Conservation (phyloP, 371 early-diverging fungal genomes). For the Scutellospora calospora region DNA sequence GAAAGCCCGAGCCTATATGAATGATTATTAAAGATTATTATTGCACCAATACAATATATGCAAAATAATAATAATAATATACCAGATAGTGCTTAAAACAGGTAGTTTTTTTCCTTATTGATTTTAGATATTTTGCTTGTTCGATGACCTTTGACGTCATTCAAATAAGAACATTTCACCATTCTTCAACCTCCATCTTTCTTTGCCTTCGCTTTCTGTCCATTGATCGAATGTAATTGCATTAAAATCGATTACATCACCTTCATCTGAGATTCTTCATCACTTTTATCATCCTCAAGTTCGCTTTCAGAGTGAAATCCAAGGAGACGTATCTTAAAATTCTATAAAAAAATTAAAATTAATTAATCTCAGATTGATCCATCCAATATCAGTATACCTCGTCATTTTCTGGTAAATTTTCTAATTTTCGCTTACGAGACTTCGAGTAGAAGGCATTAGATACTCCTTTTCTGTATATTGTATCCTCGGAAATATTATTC, state of each 20-base stretch:
- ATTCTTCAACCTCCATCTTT: constrained; percentile 21
- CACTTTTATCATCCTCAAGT: constrained; percentile 23
- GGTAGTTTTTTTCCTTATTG: constrained; percentile 31
- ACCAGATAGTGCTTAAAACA: constrained; percentile 23
- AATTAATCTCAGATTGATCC: too few species aligned
- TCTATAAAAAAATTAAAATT: constrained; percentile 15
- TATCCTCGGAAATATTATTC: too few species aligned
- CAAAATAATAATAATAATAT: constrained; percentile 35
- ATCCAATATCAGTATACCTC: background rate
- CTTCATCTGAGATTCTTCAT: constrained; percentile 17
- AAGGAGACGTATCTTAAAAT: constrained; percentile 32
- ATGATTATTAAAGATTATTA: constrained; percentile 22
- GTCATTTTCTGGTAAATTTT: too few species aligned
- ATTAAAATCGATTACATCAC: constrained; percentile 10
- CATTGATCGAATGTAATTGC: background rate
- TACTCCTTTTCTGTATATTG: constrained; percentile 16
- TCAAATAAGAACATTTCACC: constrained; percentile 28
- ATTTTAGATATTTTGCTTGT: constrained; percentile 37
- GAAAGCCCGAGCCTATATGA: constrained; percentile 10
- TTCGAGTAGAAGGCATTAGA: too few species aligned
- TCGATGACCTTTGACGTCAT: constrained; percentile 40
- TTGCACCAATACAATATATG: constrained; percentile 9
- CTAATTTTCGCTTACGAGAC: too few species aligned
- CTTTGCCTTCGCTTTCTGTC: background rate
- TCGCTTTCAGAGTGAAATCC: constrained; percentile 38